A percentile compares a stretch with the other conserved stretches of the same genome.
Evolutionary conservation across 1,139 yeast genomes (phyloP).

Genomic region (Hyphopichia wangnamkhiaoensis): DNA sequence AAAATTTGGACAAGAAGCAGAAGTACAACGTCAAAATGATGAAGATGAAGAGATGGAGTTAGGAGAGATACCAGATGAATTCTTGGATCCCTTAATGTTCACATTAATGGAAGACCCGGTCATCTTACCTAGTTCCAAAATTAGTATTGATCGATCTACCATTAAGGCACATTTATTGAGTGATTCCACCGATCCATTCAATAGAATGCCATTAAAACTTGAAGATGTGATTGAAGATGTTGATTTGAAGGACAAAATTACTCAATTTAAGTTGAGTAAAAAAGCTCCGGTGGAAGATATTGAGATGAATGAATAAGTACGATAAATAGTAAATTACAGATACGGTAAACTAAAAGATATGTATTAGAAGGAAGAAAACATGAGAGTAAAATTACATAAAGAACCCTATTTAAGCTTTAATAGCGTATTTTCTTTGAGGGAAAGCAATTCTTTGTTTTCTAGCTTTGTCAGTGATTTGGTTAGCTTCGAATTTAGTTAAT

Average conservation of each 20-base stretch:
- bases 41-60: slow-evolving; percentile 83
- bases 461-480: slow-evolving; percentile 82
- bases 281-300: slow-evolving; percentile 19
- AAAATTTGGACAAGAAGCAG: slow-evolving; percentile 64
- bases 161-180: slow-evolving; percentile 91
- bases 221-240: slow-evolving; percentile 84
- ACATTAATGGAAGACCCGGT: slow-evolving; percentile 97
- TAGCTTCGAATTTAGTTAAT: slow-evolving; percentile 85
- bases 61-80: slow-evolving; percentile 96
- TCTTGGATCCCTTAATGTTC: slow-evolving; percentile 93
- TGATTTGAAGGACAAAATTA: slow-evolving; percentile 64
- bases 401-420: slow-evolving; percentile 75
- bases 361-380: not conserved
- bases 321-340: not conserved
- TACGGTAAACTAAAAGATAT: not conserved
- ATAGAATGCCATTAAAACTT: slow-evolving; percentile 83
- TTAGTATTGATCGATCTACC: slow-evolving; percentile 85
- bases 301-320: slow-evolving; percentile 14
- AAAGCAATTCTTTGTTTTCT: slow-evolving; percentile 90
- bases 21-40: slow-evolving; percentile 58
- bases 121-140: slow-evolving; percentile 78
- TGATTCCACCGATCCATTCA: slow-evolving; percentile 97
- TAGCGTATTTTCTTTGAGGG: slow-evolving; percentile 98
- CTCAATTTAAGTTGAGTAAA: slow-evolving; percentile 52
- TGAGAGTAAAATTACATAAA: not conserved